phyloP scores from a whole-genome alignment of 2,329 filamentous ascomycete species.

The Akanthomyces uredinophilus region DNA sequence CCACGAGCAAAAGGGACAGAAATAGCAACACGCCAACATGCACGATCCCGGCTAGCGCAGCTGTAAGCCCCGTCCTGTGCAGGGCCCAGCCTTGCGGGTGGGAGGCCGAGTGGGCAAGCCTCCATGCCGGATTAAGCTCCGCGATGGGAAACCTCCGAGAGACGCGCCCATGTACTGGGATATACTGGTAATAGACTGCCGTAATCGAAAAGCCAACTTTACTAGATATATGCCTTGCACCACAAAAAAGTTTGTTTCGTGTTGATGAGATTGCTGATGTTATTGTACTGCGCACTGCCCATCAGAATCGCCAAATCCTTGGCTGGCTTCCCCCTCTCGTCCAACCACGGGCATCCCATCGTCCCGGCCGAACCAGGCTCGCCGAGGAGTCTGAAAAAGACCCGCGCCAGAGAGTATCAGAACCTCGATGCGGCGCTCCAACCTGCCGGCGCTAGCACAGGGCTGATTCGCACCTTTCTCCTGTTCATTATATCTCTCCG shows the following conservation, averaged over 20 bases:
- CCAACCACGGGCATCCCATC: not conserved
- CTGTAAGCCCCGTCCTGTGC: not conserved
- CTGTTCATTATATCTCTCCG: not conserved
- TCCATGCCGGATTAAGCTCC: not conserved
- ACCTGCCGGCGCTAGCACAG: not conserved
- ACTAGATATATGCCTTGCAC: not conserved
- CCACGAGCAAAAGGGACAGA: constrained; percentile 1
- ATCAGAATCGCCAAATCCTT: not conserved
- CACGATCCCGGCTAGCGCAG: constrained; percentile 7
- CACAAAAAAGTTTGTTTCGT: not conserved
- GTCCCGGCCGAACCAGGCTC: not conserved
- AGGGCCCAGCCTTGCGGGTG: not conserved
- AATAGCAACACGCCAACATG: constrained; percentile 7
- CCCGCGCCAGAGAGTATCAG: not conserved
- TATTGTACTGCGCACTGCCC: not conserved
- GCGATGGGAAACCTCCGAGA: not conserved
- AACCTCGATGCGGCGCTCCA: not conserved
- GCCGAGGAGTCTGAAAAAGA: not conserved
- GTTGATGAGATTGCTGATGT: not conserved
- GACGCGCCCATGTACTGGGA: not conserved
- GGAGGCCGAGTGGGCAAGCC: not conserved
- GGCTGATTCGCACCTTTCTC: not conserved
- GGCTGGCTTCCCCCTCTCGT: not conserved
- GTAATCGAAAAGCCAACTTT: no score
- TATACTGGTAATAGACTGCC: no score